Conservation (phyloP, 2,329 filamentous ascomycete species). For the Rutstroemia sp. region DNA sequence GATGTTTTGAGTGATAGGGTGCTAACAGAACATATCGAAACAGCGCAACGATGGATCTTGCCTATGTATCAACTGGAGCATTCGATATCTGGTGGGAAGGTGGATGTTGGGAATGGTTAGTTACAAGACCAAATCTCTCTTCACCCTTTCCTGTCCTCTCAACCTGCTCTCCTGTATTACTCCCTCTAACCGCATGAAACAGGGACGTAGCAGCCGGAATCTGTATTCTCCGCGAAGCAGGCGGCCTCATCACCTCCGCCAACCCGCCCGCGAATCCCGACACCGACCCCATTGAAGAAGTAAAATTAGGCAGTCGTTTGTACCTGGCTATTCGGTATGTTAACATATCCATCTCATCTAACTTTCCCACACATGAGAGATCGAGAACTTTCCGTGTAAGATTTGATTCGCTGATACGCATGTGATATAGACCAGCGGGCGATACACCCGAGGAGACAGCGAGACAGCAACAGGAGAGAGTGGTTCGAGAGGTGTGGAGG, state of each 20-base stretch:
- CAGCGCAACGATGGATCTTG: slow-evolving; percentile 66
- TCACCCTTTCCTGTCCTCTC: neutral
- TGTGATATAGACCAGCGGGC: slow-evolving; percentile 44
- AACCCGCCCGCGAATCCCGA: slow-evolving; percentile 56
- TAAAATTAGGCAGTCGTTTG: slow-evolving; percentile 56
- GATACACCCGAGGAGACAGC: slow-evolving; percentile 53
- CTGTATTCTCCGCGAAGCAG: slow-evolving; percentile 65
- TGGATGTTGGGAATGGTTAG: slow-evolving; percentile 71
- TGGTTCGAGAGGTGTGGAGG: slow-evolving; percentile 66
- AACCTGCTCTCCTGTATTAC: neutral
- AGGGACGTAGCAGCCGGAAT: slow-evolving; percentile 72
- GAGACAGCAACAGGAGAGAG: slow-evolving; percentile 59
- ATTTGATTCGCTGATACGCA: neutral
- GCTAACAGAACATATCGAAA: neutral
- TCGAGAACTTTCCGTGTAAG: neutral
- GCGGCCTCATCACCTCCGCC: slow-evolving; percentile 65
- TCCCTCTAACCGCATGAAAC: neutral
- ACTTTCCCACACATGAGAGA: neutral
- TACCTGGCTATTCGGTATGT: slow-evolving; percentile 59
- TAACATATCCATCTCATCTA: no score
- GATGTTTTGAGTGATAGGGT: neutral
- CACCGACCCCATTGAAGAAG: slow-evolving; percentile 50
- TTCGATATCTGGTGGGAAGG: slow-evolving; percentile 83
- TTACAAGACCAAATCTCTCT: slow-evolving; percentile 3
- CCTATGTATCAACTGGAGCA: slow-evolving; percentile 66